Base-by-base conservation (phyloP, 305 asterid species). In the Nicotiana rustica region DNA sequence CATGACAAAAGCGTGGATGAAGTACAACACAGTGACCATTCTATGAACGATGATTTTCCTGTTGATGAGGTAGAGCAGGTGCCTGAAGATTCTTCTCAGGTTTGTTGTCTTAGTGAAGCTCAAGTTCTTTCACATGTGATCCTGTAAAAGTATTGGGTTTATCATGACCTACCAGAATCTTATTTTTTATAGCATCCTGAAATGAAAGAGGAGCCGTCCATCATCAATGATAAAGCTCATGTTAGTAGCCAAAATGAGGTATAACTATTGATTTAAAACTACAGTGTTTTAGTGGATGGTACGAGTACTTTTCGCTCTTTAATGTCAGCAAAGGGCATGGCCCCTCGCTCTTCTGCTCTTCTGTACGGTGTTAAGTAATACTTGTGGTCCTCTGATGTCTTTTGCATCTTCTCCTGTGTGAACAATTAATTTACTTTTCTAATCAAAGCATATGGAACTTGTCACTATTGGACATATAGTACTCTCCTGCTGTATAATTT, bases 71-170 rank as follows among this genome's bases (percentile, higher is more conserved):
- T 80, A 81, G 90, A 87, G 80, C 90, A 83, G 84, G 88, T 69
- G 77, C 84, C 84, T 3, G 85, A 81, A 57, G 91, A 85, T 55
- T 69, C 90, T 88, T 65, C 78, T 57, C 87, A 91, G 91, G 98
- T 89, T 75, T 75, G 65, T 15, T 15, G 47, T 75, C 47, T 29
- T 75, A 29, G 80, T 29, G 65, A 52, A 75, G 4, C 10, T 1
- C 17, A 75, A 29, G 65, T 75, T 75, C 47, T 47, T 52, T 75
- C 65, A 38, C 80, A 52, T 75, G 35, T 75, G 79, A 49, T 25
- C 31, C 47, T 52, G 47, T 75, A 75, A 52, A 7, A 4, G 62
- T 49, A 75, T 75, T 52, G 29, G 64, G 17, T 75, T 75, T 75
- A 52, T 52, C 65, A 52, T 8, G 47, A 75, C 33, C 52, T 8